A percentile compares a stretch with the other conserved stretches of the same genome.
Conservation (phyloP, 768 basidiomycete species). For the Boletus reticulatus region DNA sequence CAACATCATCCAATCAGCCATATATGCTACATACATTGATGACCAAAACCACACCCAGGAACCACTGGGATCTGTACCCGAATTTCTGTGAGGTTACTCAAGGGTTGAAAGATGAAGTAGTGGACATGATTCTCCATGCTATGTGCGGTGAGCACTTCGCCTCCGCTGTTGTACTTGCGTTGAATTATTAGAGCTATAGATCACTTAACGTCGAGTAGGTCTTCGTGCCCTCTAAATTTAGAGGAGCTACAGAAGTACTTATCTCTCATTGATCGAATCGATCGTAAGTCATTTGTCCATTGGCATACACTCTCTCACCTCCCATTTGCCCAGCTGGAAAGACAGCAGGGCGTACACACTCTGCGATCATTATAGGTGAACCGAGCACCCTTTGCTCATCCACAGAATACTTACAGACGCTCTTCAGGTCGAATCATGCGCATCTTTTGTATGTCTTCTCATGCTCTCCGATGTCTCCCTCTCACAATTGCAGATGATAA, state of each 20-base stretch:
- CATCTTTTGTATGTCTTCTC: constrained; percentile 23
- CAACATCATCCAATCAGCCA: neutral
- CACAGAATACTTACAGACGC: constrained; percentile 4
- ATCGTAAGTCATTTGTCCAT: constrained; percentile 14
- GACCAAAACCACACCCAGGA: constrained; percentile 22
- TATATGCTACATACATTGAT: neutral
- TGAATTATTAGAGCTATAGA: constrained; percentile 5
- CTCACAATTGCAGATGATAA: constrained; percentile 28
- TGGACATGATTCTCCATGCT: constrained; percentile 26
- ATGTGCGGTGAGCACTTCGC: constrained; percentile 20
- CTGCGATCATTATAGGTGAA: constrained; percentile 22
- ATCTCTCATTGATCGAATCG: constrained; percentile 25
- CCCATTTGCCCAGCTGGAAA: constrained; percentile 8
- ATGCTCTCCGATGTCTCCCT: neutral
- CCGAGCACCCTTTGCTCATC: neutral
- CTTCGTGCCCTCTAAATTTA: constrained; percentile 20
- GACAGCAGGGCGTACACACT: constrained; percentile 12
- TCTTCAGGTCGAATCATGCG: constrained; percentile 31
- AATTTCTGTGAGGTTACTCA: constrained; percentile 25
- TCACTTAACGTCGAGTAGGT: constrained; percentile 29
- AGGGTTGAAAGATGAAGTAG: constrained; percentile 25
- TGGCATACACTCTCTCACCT: neutral
- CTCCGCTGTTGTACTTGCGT: neutral
- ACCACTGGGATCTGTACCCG: constrained; percentile 35
- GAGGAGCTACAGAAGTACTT: constrained; percentile 23